Evolutionary conservation across 2,329 filamentous ascomycete genomes (phyloP).

Genomic region (Aspergillus fumigatiaffinis): DNA sequence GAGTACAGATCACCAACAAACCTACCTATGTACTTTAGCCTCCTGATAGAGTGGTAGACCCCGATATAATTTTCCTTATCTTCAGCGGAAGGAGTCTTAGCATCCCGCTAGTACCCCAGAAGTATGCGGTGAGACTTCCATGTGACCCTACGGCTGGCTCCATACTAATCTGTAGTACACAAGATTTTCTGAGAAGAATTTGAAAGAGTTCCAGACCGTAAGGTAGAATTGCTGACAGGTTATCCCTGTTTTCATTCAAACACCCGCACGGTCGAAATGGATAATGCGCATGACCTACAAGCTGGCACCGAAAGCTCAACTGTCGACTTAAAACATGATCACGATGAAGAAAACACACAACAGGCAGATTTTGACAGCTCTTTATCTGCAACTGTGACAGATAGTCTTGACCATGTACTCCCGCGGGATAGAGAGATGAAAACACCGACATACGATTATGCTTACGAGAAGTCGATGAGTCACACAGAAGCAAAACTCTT

Average conservation of each 20-base stretch:
- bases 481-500: constrained; percentile 94
- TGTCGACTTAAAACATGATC: neutral
- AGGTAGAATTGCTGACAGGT: neutral
- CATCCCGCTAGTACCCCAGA: too few relatives aligned
- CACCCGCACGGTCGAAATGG: neutral
- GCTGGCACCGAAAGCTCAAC: neutral
- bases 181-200: too few relatives aligned
- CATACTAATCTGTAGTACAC: too few relatives aligned
- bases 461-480: constrained; percentile 89
- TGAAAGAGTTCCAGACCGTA: too few relatives aligned
- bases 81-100: too few relatives aligned
- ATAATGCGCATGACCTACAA: neutral
- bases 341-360: constrained; percentile 7
- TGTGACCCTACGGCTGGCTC: too few relatives aligned
- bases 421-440: constrained; percentile 51
- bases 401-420: constrained; percentile 24
- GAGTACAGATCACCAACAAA: too few relatives aligned
- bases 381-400: constrained; percentile 3
- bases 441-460: constrained; percentile 89
- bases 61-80: too few relatives aligned
- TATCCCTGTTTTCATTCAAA: neutral
- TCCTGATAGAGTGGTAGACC: too few relatives aligned
- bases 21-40: too few relatives aligned
- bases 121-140: too few relatives aligned
- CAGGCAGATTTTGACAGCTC: constrained; percentile 8